Conservation (phyloP, 2,329 filamentous ascomycete species). For the Conoideocrella luteorostrata region DNA sequence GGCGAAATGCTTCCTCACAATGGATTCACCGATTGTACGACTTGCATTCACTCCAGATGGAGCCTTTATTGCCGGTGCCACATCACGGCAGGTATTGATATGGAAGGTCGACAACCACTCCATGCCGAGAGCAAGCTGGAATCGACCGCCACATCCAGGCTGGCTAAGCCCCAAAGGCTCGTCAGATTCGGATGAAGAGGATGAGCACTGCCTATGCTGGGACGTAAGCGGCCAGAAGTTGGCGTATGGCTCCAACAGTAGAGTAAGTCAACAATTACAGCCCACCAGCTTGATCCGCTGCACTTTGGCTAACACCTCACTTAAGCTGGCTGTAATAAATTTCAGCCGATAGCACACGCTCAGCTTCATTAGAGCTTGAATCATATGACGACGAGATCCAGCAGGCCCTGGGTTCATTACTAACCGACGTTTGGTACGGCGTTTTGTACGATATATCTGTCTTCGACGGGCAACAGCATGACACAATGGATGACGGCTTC, state of each 20-base stretch:
- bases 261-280: too few species aligned
- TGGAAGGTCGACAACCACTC: conserved; percentile 57
- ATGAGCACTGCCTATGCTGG: conserved; percentile 57
- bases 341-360: conserved; percentile 33
- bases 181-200: conserved; percentile 50
- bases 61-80: conserved; percentile 56
- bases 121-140: conserved; percentile 56
- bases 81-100: conserved; percentile 51
- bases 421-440: not conserved
- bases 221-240: conserved; percentile 55
- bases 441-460: conserved; percentile 2
- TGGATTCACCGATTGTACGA: conserved; percentile 51
- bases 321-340: conserved; percentile 46
- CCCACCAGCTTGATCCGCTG: too few species aligned
- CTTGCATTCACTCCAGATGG: conserved; percentile 59
- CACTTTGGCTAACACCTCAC: too few species aligned
- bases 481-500: conserved; percentile 1
- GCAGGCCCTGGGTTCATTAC: conserved; percentile 1
- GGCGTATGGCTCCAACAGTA: conserved; percentile 57
- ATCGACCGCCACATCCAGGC: conserved; percentile 45
- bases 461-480: not conserved
- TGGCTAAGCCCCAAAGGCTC: conserved; percentile 53
- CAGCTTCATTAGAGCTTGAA: not conserved
- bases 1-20: conserved; percentile 53
- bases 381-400: not conserved